Base-by-base conservation (phyloP, 2,329 filamentous ascomycete genomes). In the Cercospora zeina region DNA sequence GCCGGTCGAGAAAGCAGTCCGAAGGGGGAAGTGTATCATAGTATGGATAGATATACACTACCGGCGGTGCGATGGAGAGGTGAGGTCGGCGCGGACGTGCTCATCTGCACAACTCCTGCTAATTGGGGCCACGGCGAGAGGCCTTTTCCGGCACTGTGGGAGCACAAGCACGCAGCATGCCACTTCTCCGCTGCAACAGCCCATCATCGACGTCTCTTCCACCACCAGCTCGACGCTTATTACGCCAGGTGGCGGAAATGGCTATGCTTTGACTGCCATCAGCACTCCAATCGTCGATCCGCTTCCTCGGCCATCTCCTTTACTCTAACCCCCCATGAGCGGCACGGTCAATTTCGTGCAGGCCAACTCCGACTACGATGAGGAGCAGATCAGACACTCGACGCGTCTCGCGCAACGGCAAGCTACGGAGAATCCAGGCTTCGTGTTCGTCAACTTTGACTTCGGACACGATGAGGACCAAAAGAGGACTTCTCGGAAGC, bases 381-480 rank as follows among this genome's bases (percentile, higher is more conserved):
- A 67, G 31, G 54, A 62, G 45, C 58, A 58, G 27, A 54, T 64
- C 60, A 53, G 54, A 30, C 42, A 45, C n/a, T 64, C 65, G 1
- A 59, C 47, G 4, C 49, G 55, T 7, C 50, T 58, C n/a, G 65
- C 54, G 11, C 62, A 51, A 36, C 42, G 51, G 14, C 62, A 67
- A 36, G 50, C 60, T 11, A 62, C 19, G 2, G 59, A 67, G 36
- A 60, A 54, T 27, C 58, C 60, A 1, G 62, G 54, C 42, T 65
- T 68, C 54, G 60, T 69, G 21, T 68, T 66, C 24, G 62, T 69
- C 51, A 65, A 65, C 45, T 64, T 55, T 58, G 61, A 62, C 55
- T 54, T 33, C 16, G 54, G 34, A 9, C 42, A 62, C 10, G 36
- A 65, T 49, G 61, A 65, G 14, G 47, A 66, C 16, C 47, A 60